Evolutionary conservation across 345 rosid species (phyloP).

Genomic region (Cardamine occulta): DNA sequence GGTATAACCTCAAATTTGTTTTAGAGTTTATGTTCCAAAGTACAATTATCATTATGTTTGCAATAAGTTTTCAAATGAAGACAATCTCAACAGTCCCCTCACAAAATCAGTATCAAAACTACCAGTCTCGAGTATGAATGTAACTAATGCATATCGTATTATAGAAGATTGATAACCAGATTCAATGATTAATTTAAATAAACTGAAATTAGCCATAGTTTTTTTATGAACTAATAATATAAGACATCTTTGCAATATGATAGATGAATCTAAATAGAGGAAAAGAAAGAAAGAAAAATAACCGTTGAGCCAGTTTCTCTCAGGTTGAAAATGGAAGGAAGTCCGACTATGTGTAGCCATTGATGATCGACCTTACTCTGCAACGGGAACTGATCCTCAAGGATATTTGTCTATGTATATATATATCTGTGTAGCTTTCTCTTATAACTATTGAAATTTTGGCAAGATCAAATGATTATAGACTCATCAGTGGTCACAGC

Average conservation of each 20-base stretch:
- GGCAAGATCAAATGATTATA: constrained; percentile 21
- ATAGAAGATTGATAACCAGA: background rate
- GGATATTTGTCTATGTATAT: background rate
- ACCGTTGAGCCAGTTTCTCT: constrained; percentile 53
- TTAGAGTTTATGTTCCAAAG: background rate
- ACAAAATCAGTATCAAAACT: background rate
- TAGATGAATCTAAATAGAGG: background rate
- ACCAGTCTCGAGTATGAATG: background rate
- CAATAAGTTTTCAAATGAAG: background rate
- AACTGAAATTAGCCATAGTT: background rate
- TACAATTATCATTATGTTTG: background rate
- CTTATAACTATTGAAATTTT: constrained; percentile 19
- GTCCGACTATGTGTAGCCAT: constrained; percentile 43
- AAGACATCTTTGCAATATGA: background rate
- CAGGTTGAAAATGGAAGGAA: constrained; percentile 49
- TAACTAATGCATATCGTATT: background rate
- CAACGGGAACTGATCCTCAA: background rate
- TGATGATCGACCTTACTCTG: constrained; percentile 26
- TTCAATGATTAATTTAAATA: background rate
- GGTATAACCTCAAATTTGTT: background rate
- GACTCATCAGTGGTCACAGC: background rate
- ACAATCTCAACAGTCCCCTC: background rate
- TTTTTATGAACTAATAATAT: background rate
- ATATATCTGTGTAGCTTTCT: background rate
- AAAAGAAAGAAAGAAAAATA: constrained; percentile 8